Percentiles rank a stretch among this genome's conserved stretches.
Evolutionary conservation across 1,284 basidiomycete genomes (phyloP).

Genomic region (Boletellus deceptivus): DNA sequence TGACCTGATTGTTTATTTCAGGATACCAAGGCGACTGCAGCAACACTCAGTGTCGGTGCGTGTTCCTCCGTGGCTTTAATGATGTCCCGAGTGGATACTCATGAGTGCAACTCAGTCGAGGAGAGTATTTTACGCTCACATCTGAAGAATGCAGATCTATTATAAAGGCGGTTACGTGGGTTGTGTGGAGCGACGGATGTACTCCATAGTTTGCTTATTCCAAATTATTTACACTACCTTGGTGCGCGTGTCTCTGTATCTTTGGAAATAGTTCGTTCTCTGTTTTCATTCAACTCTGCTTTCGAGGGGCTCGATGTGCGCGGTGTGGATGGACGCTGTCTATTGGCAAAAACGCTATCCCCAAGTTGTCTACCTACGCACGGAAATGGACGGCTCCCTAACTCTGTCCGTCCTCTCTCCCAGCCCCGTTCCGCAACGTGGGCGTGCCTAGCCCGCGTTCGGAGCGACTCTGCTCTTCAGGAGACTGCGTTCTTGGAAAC

Average conservation of each 20-base stretch:
- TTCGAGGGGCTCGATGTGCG: too few relatives aligned
- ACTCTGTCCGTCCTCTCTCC: conserved; percentile 34
- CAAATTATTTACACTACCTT: background rate
- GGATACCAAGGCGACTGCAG: conserved; percentile 69
- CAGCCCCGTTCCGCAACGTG: conserved; percentile 42
- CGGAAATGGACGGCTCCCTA: background rate
- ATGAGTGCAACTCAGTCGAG: conserved; percentile 29
- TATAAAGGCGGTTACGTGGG: conserved; percentile 17
- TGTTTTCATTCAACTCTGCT: too few relatives aligned
- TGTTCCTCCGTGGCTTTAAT: conserved; percentile 10
- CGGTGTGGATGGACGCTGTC: too few relatives aligned
- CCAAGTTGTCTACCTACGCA: too few relatives aligned
- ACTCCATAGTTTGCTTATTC: background rate
- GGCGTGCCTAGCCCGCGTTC: conserved; percentile 60
- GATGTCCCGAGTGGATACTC: conserved; percentile 5
- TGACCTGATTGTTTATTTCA: conserved; percentile 26
- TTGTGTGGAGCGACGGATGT: background rate
- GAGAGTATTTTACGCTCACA: conserved; percentile 36
- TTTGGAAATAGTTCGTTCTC: too few relatives aligned
- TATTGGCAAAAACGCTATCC: too few relatives aligned
- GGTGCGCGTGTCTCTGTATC: background rate
- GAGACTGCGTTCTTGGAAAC: conserved; percentile 33
- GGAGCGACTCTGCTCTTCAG: conserved; percentile 50
- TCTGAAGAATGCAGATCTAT: conserved; percentile 33
- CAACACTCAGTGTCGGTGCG: conserved; percentile 60